phyloP scores from a whole-genome alignment of 768 basidiomycete species.

The Lepiota brunneoincarnata region DNA sequence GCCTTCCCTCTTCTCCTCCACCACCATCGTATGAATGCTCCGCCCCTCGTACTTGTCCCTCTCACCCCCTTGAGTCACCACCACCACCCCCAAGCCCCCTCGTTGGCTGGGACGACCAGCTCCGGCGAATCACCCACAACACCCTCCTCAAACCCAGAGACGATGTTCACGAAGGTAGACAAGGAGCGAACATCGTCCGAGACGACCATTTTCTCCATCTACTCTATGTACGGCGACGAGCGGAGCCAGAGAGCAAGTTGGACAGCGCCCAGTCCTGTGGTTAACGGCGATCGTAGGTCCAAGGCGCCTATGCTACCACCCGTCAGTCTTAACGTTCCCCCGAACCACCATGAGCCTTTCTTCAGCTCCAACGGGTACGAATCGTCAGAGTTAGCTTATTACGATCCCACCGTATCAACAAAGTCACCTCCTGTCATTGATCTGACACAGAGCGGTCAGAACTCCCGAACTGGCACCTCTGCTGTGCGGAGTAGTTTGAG shows the following conservation, averaged over 20 bases:
- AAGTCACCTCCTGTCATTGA: slow-evolving; percentile 14
- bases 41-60: slow-evolving; percentile 35
- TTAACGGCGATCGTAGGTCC: slow-evolving; percentile 18
- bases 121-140: slow-evolving; percentile 29
- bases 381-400: slow-evolving; percentile 30
- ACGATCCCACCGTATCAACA: slow-evolving; percentile 21
- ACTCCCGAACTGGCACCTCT: neutral
- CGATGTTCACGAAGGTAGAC: slow-evolving; percentile 20
- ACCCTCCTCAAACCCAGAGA: slow-evolving; percentile 31
- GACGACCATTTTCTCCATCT: slow-evolving; percentile 78
- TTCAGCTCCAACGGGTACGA: slow-evolving; percentile 22
- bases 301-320: slow-evolving; percentile 26
- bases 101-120: slow-evolving; percentile 25
- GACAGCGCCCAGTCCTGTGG: slow-evolving; percentile 17
- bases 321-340: slow-evolving; percentile 30
- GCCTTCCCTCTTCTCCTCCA: neutral
- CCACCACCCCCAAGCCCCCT: slow-evolving; percentile 14
- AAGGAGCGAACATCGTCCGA: slow-evolving; percentile 52
- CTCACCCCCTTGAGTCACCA: slow-evolving; percentile 27
- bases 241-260: slow-evolving; percentile 35
- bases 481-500: neutral
- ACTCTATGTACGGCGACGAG: slow-evolving; percentile 82
- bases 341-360: slow-evolving; percentile 24
- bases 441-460: slow-evolving; percentile 1
- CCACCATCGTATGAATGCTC: slow-evolving; percentile 31